Evolutionary conservation across 306 rosid species (phyloP).

Genomic region (Sicyos edulis): DNA sequence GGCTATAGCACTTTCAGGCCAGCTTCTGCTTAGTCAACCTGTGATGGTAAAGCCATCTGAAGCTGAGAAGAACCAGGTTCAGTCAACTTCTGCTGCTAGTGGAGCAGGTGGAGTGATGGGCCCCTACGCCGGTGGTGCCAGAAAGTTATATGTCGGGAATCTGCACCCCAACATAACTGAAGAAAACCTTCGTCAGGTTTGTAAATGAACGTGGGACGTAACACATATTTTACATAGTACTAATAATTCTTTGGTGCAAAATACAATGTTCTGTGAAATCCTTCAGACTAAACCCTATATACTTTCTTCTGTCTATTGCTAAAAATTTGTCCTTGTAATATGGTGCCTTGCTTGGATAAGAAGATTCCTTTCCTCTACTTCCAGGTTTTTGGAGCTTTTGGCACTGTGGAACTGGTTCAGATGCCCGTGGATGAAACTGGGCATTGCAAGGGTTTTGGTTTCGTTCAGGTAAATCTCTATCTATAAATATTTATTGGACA

Average conservation of each 20-base stretch:
- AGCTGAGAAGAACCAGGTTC: conserved; percentile 96
- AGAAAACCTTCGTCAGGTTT: conserved; percentile 81
- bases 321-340: neutral
- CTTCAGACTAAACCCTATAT: neutral
- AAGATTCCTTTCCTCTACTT: conserved; percentile 1
- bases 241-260: neutral
- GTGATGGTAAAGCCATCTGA: conserved; percentile 99
- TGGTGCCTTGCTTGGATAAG: conserved; percentile 6
- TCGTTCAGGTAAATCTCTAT: conserved; percentile 63
- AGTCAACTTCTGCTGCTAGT: conserved; percentile 56
- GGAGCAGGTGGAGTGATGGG: conserved; percentile 61
- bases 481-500: neutral
- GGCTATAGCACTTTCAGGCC: conserved; percentile 98
- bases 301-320: neutral
- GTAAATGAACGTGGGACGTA: neutral
- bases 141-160: conserved; percentile 95
- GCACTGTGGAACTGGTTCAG: conserved; percentile 90
- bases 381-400: conserved; percentile 98
- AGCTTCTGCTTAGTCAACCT: conserved; percentile 79
- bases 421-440: conserved; percentile 87
- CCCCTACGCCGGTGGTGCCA: conserved; percentile 89
- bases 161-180: conserved; percentile 76
- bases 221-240: neutral
- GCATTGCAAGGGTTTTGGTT: conserved; percentile 90
- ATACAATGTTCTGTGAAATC: neutral